Base-by-base conservation (phyloP, 2,329 filamentous ascomycete species). In the Diaporthe helianthi region DNA sequence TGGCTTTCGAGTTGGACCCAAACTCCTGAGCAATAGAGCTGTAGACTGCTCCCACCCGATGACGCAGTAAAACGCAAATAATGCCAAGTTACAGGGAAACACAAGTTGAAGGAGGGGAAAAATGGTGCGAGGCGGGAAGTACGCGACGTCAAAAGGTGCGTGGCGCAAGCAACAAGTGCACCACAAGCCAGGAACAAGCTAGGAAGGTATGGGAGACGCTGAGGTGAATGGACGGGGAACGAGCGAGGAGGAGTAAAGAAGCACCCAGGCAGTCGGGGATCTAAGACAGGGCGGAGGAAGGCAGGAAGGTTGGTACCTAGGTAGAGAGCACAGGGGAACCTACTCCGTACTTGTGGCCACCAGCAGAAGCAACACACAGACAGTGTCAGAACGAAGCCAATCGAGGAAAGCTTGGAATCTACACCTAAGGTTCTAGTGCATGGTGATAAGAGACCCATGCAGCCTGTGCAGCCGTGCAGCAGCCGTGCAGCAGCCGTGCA, bases 191-290 rank as follows among this genome's bases (percentile, higher is more conserved):
- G 58, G 58, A 63, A 49, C 2, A n/a, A 49, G 44, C 44, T 63
- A 47, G 58, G 12, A 24, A 49, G 44, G 26, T 3, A 33, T 17
- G 41, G 12, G 24, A 36, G 41, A 49, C n/a, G 12, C n/a, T 63
- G 26, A 7, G 12, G 44, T 49, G 15, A n/a, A 44, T 3, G 26
- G 19, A 49, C 1, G 3, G 7, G 13, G 29, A 7, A 13, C 15
- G 44, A 47, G 55, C 19, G 38, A 47, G 24, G 13, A 47, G n/a
- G 26, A 49, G 8, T n/a, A 31, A 13, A 3, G 19, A 12, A 44
- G 1, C 12, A n/a, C 1, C 2, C 3, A 0, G 22, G 26, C 0
- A 4, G 44, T n/a, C 5, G 12, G 17, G 7, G 8, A 22, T 15
- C 7, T 31, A 8, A 10, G 54, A n/a, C 15, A 15, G 17, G 13